Evolutionary conservation across 2,329 filamentous ascomycete species (phyloP), one percentile per base, ranked within the genome.

Genomic region (Epichloe uncinata): DNA sequence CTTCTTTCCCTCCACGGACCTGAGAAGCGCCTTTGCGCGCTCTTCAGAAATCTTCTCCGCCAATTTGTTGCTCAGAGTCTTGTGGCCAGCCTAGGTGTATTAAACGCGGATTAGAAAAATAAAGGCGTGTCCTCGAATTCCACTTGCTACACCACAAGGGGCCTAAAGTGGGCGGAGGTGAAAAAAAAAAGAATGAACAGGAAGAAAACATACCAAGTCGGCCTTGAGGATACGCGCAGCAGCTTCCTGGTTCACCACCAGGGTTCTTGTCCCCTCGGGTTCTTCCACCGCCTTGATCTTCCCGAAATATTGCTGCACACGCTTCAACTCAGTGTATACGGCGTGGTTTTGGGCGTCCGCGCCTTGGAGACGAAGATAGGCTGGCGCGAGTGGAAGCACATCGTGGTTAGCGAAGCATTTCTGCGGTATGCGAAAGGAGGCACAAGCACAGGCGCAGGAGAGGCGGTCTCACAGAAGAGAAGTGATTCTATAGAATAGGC

Each of bases 401-500:
- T 41, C 6, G 12, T 30, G 16, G 7, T 18, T 41, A 11, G 16
- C 16, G 18, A 12, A 18, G 16, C 30, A 30, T 4, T 30, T 26
- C 5, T 8, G 20, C 20, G 13, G 5, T 4, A 13, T 9, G 26
- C 12, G n/a, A 42, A n/a, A 42, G 26, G 26, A 26, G 26, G 41
- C 6, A 9, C 20, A 4, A 20, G 12, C 16, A 2, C 11, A 7
- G 9, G 6, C 11, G 22, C 26, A n/a, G 2, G 37, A 11, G 6
- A 13, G 13, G 12, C 34, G 7, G 18, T 62, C 79, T 55, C 68
- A 89, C 86, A 85, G 67, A 95, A 97, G 7, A 98, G 71, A 9
- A 95, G 72, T 0, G 90, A 94, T 62, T 97, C 91, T 55, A 98
- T 83, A 0, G 90, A 79, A 65, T 97, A 98, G 16, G 88, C 85